Evolutionary conservation across 2,329 filamentous ascomycete species (phyloP).

Genomic region (Trichoderma citrinoviride): DNA sequence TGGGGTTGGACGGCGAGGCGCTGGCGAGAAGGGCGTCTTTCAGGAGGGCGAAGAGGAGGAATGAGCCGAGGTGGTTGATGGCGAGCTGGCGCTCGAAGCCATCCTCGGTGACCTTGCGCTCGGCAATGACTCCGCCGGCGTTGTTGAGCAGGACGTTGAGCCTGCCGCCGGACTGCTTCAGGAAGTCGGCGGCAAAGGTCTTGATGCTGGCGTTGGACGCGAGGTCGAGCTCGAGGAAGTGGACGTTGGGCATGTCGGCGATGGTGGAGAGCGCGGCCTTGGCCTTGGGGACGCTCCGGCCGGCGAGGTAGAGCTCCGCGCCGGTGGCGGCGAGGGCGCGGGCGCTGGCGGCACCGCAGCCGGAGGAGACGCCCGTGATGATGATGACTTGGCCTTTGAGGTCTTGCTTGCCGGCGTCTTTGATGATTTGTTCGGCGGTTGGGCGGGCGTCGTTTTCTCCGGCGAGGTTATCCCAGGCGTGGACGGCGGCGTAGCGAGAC

Average conservation of each 20-base stretch:
- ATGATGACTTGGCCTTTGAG: conserved; percentile 39
- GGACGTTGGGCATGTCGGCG: conserved; percentile 19
- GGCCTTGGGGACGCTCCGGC: conserved; percentile 26
- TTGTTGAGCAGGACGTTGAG: conserved; percentile 28
- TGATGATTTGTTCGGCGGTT: conserved; percentile 39
- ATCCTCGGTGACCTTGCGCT: conserved; percentile 24
- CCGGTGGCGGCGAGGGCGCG: conserved; percentile 42
- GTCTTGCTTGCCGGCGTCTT: conserved; percentile 36
- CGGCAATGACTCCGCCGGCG: conserved; percentile 25
- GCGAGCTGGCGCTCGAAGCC: conserved; percentile 45
- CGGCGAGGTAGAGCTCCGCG: conserved; percentile 25
- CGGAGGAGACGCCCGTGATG: conserved; percentile 44
- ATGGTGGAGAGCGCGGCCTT: conserved; percentile 19
- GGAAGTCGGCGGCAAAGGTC: conserved; percentile 25
- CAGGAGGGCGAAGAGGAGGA: conserved; percentile 46
- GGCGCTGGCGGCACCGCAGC: conserved; percentile 44
- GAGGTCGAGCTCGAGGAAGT: conserved; percentile 29
- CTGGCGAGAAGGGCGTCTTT: conserved; percentile 17
- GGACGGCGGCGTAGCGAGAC: conserved; percentile 24
- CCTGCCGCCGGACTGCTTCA: conserved; percentile 19
- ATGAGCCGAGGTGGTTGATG: conserved; percentile 53
- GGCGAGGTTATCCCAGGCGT: conserved; percentile 35
- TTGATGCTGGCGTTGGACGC: conserved; percentile 28
- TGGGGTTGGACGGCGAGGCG: conserved; percentile 6
- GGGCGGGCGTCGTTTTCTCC: conserved; percentile 40